Conservation (phyloP, 2,329 filamentous ascomycete species). For the Exophiala sideris region DNA sequence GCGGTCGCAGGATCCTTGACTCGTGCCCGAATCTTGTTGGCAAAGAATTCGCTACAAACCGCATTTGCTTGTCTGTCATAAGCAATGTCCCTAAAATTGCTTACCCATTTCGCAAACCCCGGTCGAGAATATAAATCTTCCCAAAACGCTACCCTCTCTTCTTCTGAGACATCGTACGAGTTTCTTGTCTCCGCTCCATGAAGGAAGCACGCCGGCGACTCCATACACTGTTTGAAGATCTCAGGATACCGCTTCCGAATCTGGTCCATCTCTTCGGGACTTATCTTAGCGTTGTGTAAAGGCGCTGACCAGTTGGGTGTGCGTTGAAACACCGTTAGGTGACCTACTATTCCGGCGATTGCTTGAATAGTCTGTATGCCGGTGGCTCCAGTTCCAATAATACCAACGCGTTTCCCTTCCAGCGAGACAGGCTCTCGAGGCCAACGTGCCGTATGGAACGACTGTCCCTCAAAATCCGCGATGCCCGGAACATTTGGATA, state of each 20-base stretch:
- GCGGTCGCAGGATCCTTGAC: slow-evolving; percentile 50
- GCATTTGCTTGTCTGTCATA: slow-evolving; percentile 48
- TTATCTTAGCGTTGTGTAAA: slow-evolving; percentile 52
- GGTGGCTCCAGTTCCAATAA: slow-evolving; percentile 63
- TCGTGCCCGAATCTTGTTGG: slow-evolving; percentile 49
- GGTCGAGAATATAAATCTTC: slow-evolving; percentile 50
- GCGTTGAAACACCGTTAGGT: slow-evolving; percentile 56
- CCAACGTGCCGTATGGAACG: slow-evolving; percentile 43
- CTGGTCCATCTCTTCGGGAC: slow-evolving; percentile 49
- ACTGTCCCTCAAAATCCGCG: slow-evolving; percentile 54
- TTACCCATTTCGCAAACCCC: slow-evolving; percentile 54
- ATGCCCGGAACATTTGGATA: slow-evolving; percentile 59
- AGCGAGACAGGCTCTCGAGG: slow-evolving; percentile 56
- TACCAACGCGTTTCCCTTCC: slow-evolving; percentile 55
- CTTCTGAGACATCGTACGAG: slow-evolving; percentile 11
- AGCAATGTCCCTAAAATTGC: slow-evolving; percentile 52
- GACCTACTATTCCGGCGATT: slow-evolving; percentile 50
- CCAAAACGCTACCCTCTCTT: slow-evolving; percentile 42
- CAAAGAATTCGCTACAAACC: slow-evolving; percentile 55
- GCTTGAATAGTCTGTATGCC: slow-evolving; percentile 63
- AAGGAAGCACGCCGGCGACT: slow-evolving; percentile 57
- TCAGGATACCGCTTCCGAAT: slow-evolving; percentile 10
- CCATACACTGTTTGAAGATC: slow-evolving; percentile 33
- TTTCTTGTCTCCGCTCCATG: slow-evolving; percentile 54
- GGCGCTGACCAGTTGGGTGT: slow-evolving; percentile 64